Base-by-base conservation (phyloP, 257 asterid genomes). In the Solanum chiquidenum region DNA sequence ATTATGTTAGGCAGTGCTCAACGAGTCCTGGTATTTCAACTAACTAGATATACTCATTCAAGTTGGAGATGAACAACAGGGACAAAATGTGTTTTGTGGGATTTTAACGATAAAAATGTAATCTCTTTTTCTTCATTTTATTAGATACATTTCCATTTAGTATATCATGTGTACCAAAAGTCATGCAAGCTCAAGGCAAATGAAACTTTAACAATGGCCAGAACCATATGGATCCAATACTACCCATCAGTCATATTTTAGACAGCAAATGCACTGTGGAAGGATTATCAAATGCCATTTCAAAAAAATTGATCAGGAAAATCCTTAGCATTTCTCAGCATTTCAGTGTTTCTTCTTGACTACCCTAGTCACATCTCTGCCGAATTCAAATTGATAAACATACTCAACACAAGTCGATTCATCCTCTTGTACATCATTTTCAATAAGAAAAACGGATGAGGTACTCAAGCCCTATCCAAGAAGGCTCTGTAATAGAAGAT, bases 11-110 rank as follows among this genome's bases (percentile, higher is more conserved):
- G 71, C 18, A 73, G 82, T 20, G 49, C 9, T 88, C 99, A 91
- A 91, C 87, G 93, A 93, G 25, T 94, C 95, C 38, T 83, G 93
- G 91, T 92, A 94, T 58, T 92, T 96, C 86, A 93, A 85, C 69
- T 2, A 18, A 34, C 46, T 10, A 20, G 9, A 20, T 3, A 34
- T 35, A 2, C 46, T 20, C 9, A 73, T 18, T 9, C 29, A 35
- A 20, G 0, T 73, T 18, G 46, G 80, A 34, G 29, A 34, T 34
- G 29, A 31, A 92, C 91, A 72, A 96, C 94, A 79, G 96, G 92
- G 83, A 77, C 87, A 55, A 58, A 86, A 88, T 79, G 46, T 14
- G 3, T 44, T 34, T 21, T 8, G 12, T 2, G n/a, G 37, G 35
- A n/a, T 49, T 27, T n/a, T n/a, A 16, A 12, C 4, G 23, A n/a